Evolutionary conservation across 352 stramenopile species (phyloP), one percentile per base, ranked within the genome.

Genomic region (Halophytophthora batemanensis): DNA sequence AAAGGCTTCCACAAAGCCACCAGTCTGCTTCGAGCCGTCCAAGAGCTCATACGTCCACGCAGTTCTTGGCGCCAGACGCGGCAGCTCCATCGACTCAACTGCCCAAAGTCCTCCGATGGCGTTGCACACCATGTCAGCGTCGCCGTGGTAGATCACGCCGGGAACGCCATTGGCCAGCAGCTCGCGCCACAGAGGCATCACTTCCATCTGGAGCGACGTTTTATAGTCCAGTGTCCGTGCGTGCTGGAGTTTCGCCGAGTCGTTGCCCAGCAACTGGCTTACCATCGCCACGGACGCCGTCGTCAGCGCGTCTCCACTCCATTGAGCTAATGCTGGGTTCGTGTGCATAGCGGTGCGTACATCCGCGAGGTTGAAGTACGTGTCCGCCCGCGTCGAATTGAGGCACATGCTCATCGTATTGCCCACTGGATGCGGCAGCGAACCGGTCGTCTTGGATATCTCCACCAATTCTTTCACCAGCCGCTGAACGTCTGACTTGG

Each of bases 291-390:
- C 56, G 7, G 62, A 75, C 8, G 68, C 52, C 14, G 65, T 73
- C 17, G 74, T 88, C 5, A 85, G 61, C 13, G 69, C 71, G 36
- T 77, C 58, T 15, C 59, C 54, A 36, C 52, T 71, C 74, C 74
- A 85, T n/a, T 64, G 53, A 0, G 53, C 53, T 15, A 85, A 70
- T 34, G 64, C 55, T 0, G 50, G 43, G 23, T 81, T 73, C 7
- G 92, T 77, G 61, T 97, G 86, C 40, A 97, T 75, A 12, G 85
- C 80, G 18, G 78, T 58, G 17, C 77, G 77, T 6, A 98, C 88
- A 1, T 65, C 46, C 0, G 69, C 46, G 7, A 79, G 49, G 14
- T 87, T 86, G 25, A 97, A 78, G 66, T 89, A 98, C 31, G 67
- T 41, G 23, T 89, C 71, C 15, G 75, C 35, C n/a, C 66, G 61